phyloP scores from a whole-genome alignment of 441 rosid species.

The Brassica balearica region DNA sequence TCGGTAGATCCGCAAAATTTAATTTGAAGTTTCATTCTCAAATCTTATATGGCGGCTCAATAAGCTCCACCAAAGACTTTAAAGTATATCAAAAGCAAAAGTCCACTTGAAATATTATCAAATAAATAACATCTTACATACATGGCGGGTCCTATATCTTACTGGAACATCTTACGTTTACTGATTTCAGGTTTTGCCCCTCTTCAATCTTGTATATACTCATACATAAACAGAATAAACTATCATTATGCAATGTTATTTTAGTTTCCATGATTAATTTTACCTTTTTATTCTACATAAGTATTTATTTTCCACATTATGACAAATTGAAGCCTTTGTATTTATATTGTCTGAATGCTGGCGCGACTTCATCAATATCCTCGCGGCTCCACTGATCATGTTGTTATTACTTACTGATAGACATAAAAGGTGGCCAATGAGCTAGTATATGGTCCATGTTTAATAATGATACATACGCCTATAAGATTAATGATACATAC shows the following conservation, averaged over 20 bases:
- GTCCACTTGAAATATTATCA: background rate
- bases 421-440: constrained; percentile 9
- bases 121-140: background rate
- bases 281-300: background rate
- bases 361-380: constrained; percentile 9
- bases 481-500: constrained; percentile 1
- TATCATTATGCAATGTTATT: background rate
- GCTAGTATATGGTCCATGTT: constrained; percentile 1
- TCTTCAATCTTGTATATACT: background rate
- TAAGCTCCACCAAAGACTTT: background rate
- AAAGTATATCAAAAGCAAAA: background rate
- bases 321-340: background rate
- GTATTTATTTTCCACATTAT: background rate
- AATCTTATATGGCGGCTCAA: background rate
- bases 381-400: constrained; percentile 12
- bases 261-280: background rate
- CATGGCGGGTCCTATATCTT: background rate
- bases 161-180: background rate
- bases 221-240: background rate
- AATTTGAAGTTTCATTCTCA: background rate
- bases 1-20: background rate
- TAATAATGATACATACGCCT: background rate
- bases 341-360: background rate
- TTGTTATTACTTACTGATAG: background rate
- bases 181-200: background rate